Percentiles rank a stretch among this genome's conserved stretches.
Conservation (phyloP, 2,329 filamentous ascomycete species). For the Chaetomiaceae sp. region DNA sequence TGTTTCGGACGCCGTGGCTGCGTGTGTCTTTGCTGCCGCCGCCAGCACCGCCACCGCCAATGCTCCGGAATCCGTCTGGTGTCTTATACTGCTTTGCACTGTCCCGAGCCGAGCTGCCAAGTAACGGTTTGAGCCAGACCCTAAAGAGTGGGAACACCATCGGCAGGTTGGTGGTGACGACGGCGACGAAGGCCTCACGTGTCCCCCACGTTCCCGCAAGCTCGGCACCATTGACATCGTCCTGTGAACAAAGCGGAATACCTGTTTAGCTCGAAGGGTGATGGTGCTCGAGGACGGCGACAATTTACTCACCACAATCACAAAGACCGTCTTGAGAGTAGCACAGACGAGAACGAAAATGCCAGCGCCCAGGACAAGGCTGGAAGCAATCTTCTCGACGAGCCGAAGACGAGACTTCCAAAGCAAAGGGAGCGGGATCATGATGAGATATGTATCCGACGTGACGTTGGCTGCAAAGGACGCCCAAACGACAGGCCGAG, state of each 20-base stretch:
- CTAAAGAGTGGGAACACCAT: constrained; percentile 38
- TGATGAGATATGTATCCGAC: constrained; percentile 51
- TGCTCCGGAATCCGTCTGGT: constrained; percentile 35
- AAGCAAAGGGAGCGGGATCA: constrained; percentile 46
- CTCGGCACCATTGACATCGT: constrained; percentile 30
- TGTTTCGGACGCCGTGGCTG: background rate
- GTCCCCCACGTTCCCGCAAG: constrained; percentile 33
- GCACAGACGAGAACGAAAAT: constrained; percentile 35
- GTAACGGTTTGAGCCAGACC: constrained; percentile 25
- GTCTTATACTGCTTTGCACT: constrained; percentile 35
- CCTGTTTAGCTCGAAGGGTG: background rate
- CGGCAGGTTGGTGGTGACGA: constrained; percentile 35
- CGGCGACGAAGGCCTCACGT: constrained; percentile 35
- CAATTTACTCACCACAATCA: constrained; percentile 28
- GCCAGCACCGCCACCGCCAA: constrained; percentile 18
- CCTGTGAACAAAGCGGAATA: background rate
- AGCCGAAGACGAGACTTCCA: constrained; percentile 31
- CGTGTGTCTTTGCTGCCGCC: background rate
- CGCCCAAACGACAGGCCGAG: constrained; percentile 43
- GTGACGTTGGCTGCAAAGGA: constrained; percentile 45
- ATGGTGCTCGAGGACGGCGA: background rate
- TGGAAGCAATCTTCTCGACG: constrained; percentile 33
- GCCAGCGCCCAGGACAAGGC: constrained; percentile 32
- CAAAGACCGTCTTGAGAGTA: constrained; percentile 32
- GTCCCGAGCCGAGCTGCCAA: constrained; percentile 35